Conservation (phyloP, 495 filamentous ascomycete genomes). For the Astrocystis sublimbata region DNA sequence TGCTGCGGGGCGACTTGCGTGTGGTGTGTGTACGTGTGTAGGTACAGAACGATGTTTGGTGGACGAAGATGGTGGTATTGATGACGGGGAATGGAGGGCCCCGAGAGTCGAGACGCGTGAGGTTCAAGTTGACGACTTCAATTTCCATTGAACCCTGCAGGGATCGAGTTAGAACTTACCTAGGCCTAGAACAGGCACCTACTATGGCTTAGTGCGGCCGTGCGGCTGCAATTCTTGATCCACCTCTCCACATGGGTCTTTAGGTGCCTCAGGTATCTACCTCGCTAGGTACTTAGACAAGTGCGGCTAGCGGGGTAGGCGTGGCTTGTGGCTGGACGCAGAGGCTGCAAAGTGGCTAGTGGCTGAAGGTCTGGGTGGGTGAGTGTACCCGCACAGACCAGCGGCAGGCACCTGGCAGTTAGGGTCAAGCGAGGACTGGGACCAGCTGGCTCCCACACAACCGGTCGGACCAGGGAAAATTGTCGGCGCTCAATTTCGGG, state of each 20-base stretch:
- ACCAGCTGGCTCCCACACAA: conserved; percentile 34
- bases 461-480: conserved; percentile 33
- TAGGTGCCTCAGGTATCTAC: neutral
- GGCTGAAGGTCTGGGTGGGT: neutral
- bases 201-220: too few relatives aligned
- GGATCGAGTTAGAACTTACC: neutral
- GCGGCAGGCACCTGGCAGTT: conserved; percentile 21
- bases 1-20: neutral
- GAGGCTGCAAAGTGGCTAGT: neutral
- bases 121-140: neutral
- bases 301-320: neutral
- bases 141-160: neutral
- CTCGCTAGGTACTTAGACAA: too few relatives aligned
- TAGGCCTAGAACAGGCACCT: too few relatives aligned
- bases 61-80: conserved; percentile 1
- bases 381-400: conserved; percentile 17
- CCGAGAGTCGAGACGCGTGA: conserved; percentile 5
- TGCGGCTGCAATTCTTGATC: too few relatives aligned
- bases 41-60: neutral
- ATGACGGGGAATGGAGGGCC: conserved; percentile 8
- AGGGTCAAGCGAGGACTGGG: conserved; percentile 32
- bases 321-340: neutral
- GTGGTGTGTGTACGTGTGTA: too few relatives aligned
- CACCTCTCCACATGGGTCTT: too few relatives aligned
- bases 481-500: conserved; percentile 34